phyloP scores from a whole-genome alignment of 345 rosid species.

The Ricinus communis region DNA sequence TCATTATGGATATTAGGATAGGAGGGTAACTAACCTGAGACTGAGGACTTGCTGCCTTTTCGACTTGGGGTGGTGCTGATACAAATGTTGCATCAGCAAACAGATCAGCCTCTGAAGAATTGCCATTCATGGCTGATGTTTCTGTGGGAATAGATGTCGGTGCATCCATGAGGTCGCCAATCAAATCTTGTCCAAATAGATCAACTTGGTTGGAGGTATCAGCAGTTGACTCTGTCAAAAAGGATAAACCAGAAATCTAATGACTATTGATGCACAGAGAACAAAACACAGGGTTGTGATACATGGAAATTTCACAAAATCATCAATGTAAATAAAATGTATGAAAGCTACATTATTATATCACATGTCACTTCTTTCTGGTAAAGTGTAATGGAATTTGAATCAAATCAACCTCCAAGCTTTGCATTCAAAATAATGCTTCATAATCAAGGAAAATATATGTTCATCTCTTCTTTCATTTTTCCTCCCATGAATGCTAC shows the following conservation, averaged over 20 bases:
- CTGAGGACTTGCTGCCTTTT: constrained; percentile 46
- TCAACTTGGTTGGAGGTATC: constrained; percentile 67
- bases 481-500: no score
- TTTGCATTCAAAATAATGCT: no score
- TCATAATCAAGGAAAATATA: no score
- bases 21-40: constrained; percentile 47
- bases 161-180: constrained; percentile 75
- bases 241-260: constrained; percentile 15
- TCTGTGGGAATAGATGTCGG: constrained; percentile 55
- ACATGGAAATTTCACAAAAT: no score
- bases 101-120: constrained; percentile 66
- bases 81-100: constrained; percentile 96
- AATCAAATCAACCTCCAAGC: no score
- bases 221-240: constrained; percentile 61
- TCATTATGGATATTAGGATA: constrained; percentile 2
- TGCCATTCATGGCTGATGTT: constrained; percentile 41
- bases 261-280: background rate
- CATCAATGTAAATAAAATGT: no score
- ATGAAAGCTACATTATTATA: no score
- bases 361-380: no score
- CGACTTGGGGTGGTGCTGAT: constrained; percentile 63
- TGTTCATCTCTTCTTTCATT: no score
- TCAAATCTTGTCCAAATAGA: constrained; percentile 73
- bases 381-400: no score
- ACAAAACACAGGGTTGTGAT: no score